Base-by-base conservation (phyloP, 441 rosid species). In the Erodium texanum region DNA sequence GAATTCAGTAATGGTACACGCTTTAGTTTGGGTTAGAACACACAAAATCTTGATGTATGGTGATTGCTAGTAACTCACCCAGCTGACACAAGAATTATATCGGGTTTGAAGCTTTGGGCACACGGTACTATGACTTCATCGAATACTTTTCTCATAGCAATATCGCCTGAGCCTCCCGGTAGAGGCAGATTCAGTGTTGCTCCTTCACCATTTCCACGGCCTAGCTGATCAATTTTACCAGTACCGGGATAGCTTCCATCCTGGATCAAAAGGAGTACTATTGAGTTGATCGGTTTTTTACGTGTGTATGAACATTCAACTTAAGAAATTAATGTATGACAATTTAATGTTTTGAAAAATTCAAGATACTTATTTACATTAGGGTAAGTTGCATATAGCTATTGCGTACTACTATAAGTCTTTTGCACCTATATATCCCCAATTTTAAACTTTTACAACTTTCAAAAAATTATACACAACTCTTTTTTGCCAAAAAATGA, bases 241-340 rank as follows among this genome's bases (percentile, higher is more conserved):
- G 97, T 93, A 41, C 97, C 97, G 12, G 97, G 98, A 65, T 90
- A 90, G 82, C 97, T 90, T 76, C 98, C 97, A 66, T 89, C 87
- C 97, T 93, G 82, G 23, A 15, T 4, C 68, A 32, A 70, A 68
- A 18, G 14, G 54, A 50, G 50, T 70, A 12, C 20, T 15, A 68
- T 24, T 15, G 23, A 71, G 64, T 62, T 64, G 24, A 67, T 63
- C 72, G 18, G 22, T 27, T 66, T 1, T 41, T 41, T 41, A 2
- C 11, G 14, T 10, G 48, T 41, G 48, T 41, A 32, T 32, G 36
- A 1, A 32, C 36, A 1, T 32, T 32, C 36, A 32, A n/a, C n/a
- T n/a, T n/a, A n/a, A n/a, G n/a, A n/a, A n/a, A n/a, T n/a, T n/a
- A n/a, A n/a, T n/a, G n/a, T n/a, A n/a, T n/a, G n/a, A n/a, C n/a